A percentile compares a stretch with the other conserved stretches of the same genome.
These are phyloP conservation scores for Quercus lobata DNA, from an alignment of 331 rosid genomes.

Conservation along the genomic window DNA sequence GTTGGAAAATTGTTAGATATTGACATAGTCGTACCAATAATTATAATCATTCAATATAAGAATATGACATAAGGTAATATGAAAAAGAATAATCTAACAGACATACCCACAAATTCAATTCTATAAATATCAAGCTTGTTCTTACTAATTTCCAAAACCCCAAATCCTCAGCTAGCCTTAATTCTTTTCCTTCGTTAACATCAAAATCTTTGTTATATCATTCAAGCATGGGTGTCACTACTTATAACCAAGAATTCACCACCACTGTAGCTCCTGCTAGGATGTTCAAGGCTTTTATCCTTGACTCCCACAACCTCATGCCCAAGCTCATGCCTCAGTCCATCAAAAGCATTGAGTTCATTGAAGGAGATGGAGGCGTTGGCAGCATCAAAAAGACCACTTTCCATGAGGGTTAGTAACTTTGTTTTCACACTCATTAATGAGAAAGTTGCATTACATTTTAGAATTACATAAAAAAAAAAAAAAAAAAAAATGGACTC, in stretches of 20 bases:
- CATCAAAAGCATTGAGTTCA: slow-evolving; percentile 24
- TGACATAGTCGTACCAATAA: no score
- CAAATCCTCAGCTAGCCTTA: no score
- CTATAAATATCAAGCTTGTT: no score
- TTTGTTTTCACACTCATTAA: neutral
- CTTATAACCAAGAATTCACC: slow-evolving; percentile 16
- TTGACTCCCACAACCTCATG: slow-evolving; percentile 30
- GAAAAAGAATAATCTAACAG: no score
- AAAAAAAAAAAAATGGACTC: no score
- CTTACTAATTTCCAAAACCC: no score
- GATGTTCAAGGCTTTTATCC: slow-evolving; percentile 31
- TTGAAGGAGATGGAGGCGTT: slow-evolving; percentile 23
- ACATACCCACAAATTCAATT: no score
- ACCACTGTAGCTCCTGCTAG: slow-evolving; percentile 16
- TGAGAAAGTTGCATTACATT: neutral
- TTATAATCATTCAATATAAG: no score
- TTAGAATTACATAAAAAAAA: no score
- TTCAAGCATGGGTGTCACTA: slow-evolving; percentile 14
- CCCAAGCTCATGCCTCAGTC: slow-evolving; percentile 32
- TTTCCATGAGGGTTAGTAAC: slow-evolving; percentile 15
- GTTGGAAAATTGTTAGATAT: no score
- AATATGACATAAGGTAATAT: no score
- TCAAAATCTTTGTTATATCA: neutral
- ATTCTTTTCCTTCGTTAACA: no score
- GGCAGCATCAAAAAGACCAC: slow-evolving; percentile 31